phyloP scores from a whole-genome alignment of 2,329 filamentous ascomycete genomes.

The Chrysoporthe deuterocubensis region DNA sequence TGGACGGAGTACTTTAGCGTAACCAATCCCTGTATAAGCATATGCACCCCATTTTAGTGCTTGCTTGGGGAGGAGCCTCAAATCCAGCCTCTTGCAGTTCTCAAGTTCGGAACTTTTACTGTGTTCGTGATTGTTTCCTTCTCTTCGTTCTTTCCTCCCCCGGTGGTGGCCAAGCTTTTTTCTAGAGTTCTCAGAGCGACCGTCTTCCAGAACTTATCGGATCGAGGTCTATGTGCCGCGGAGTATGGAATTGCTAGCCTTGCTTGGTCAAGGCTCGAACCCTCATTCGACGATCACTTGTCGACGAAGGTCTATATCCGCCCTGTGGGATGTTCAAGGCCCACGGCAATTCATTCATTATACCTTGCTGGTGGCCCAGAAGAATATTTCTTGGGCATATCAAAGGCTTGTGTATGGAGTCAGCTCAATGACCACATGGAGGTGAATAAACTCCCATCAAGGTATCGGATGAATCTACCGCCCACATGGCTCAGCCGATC shows the following conservation, averaged over 20 bases:
- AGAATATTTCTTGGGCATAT: conserved; percentile 19
- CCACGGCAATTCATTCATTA: conserved; percentile 7
- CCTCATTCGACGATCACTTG: background rate
- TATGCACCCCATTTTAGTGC: conserved; percentile 8
- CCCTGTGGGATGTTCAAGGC: background rate
- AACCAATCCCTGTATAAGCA: background rate
- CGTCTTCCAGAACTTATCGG: background rate
- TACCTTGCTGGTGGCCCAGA: background rate
- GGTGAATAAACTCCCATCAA: background rate
- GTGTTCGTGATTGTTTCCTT: background rate
- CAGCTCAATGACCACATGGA: background rate
- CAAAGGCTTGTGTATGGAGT: conserved; percentile 18
- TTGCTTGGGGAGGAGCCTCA: conserved; percentile 13
- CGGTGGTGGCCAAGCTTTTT: background rate
- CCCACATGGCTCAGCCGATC: background rate
- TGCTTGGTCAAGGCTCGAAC: background rate
- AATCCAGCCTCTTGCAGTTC: background rate
- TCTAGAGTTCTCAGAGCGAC: background rate
- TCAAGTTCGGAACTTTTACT: background rate
- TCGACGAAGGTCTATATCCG: background rate
- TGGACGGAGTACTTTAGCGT: background rate
- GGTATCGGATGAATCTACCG: background rate
- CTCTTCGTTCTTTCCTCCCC: background rate
- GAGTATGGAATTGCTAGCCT: background rate
- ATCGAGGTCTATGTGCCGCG: background rate